phyloP scores from a whole-genome alignment of 306 rosid species.

The Pyrus bretschneideri region DNA sequence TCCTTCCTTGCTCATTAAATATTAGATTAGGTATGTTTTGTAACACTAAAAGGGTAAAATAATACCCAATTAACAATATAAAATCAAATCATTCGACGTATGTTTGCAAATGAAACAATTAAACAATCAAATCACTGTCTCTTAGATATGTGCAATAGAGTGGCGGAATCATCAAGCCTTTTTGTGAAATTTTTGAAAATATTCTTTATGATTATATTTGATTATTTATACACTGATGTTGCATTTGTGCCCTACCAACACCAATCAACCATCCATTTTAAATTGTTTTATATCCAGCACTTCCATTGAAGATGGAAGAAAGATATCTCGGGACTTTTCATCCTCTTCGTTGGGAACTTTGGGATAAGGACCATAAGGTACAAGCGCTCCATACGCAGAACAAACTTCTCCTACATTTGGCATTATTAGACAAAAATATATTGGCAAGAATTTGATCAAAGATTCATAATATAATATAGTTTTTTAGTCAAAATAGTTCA shows the following conservation, averaged over 20 bases:
- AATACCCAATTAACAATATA: background rate
- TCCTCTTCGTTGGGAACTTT: background rate
- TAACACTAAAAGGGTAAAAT: background rate
- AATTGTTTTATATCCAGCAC: background rate
- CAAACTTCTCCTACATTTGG: no score
- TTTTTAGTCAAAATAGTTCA: no score
- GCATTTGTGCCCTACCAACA: background rate
- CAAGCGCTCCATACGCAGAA: background rate
- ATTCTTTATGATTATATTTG: background rate
- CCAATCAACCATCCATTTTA: background rate
- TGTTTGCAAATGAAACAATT: background rate
- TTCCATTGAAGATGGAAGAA: background rate
- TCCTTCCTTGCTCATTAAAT: background rate
- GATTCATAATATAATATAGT: background rate
- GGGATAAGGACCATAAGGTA: background rate
- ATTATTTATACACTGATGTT: background rate
- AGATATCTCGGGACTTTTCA: background rate
- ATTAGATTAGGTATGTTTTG: background rate
- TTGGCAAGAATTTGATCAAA: background rate
- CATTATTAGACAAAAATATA: background rate
- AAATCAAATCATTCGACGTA: background rate
- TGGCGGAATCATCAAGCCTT: slow-evolving; percentile 9
- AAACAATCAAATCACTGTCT: background rate
- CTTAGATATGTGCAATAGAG: background rate
- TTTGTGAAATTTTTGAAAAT: background rate